Evolutionary conservation across 306 rosid genomes (phyloP).

Genomic region (Cyamopsis tetragonoloba): DNA sequence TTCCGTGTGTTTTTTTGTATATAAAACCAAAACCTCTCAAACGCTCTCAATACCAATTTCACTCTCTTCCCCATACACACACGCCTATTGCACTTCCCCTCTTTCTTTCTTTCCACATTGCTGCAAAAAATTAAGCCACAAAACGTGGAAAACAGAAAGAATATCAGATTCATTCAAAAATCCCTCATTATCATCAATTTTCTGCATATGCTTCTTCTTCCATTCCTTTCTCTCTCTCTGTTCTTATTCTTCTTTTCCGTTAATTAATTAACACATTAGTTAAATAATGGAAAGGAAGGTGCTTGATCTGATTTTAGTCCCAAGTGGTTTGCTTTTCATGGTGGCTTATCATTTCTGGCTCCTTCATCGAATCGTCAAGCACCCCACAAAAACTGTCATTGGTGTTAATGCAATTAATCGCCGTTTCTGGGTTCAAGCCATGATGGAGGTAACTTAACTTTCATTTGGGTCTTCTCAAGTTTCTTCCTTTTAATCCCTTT

Average conservation of each 20-base stretch:
- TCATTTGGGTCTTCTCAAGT: neutral
- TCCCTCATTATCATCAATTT: too few species aligned
- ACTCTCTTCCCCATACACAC: constrained; percentile 21
- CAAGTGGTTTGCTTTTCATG: constrained; percentile 58
- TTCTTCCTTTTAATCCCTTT: neutral
- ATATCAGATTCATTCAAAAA: constrained; percentile 25
- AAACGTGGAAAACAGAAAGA: neutral
- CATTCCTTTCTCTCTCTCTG: neutral
- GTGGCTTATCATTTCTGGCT: constrained; percentile 77
- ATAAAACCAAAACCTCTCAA: too few species aligned
- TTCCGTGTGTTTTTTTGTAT: too few species aligned
- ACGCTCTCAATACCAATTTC: neutral
- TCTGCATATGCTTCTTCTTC: neutral
- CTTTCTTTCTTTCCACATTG: neutral
- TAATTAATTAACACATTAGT: neutral
- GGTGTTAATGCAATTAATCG: constrained; percentile 88
- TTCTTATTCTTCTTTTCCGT: neutral
- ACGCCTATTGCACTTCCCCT: constrained; percentile 19
- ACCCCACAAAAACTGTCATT: constrained; percentile 66
- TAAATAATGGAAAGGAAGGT: constrained; percentile 55
- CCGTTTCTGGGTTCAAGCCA: constrained; percentile 79
- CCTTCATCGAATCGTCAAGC: constrained; percentile 40
- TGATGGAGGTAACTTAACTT: constrained; percentile 68
- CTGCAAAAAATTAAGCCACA: neutral
- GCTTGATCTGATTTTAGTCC: constrained; percentile 54